Conservation (phyloP, 2,329 filamentous ascomycete genomes). For the Aspergillus puulaauensis region DNA sequence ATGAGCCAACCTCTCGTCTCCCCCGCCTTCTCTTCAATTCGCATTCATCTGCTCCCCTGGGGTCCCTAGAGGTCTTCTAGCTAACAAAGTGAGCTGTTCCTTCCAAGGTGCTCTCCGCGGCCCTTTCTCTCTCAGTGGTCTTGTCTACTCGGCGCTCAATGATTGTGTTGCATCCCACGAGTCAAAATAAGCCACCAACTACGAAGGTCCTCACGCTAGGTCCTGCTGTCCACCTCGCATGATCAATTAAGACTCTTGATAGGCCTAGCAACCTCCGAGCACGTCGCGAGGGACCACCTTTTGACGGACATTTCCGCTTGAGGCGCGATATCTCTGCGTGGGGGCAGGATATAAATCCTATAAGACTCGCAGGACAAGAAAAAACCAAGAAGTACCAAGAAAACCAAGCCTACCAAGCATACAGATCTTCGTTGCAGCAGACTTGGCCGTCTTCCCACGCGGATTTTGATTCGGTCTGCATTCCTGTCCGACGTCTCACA, state of each 20-base stretch:
- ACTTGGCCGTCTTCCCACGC: constrained; percentile 12
- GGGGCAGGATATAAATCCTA: constrained; percentile 6
- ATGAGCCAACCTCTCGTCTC: constrained; percentile 12
- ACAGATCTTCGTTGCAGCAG: constrained; percentile 1
- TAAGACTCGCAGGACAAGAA: constrained; percentile 17
- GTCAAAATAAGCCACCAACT: constrained; percentile 1
- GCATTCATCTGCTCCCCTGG: constrained; percentile 9
- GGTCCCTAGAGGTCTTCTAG: not conserved
- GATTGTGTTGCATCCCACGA: constrained; percentile 3
- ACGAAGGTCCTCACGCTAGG: constrained; percentile 19
- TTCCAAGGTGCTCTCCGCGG: not conserved
- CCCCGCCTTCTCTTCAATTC: not conserved
- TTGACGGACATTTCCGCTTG: constrained; percentile 6
- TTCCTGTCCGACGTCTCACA: constrained; percentile 2
- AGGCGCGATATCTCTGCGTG: constrained; percentile 1
- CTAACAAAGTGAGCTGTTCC: constrained; percentile 6
- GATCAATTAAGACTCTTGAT: constrained; percentile 4
- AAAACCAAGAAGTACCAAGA: constrained; percentile 12
- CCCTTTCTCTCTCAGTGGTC: not conserved
- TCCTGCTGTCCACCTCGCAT: constrained; percentile 7
- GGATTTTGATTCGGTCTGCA: constrained; percentile 6
- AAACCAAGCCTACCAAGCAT: constrained; percentile 13
- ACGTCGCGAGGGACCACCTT: constrained; percentile 16
- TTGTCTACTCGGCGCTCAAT: not conserved
- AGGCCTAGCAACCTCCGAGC: constrained; percentile 11